Evolutionary conservation across 257 asterid species (phyloP).

Genomic region (Nicotiana paniculata): DNA sequence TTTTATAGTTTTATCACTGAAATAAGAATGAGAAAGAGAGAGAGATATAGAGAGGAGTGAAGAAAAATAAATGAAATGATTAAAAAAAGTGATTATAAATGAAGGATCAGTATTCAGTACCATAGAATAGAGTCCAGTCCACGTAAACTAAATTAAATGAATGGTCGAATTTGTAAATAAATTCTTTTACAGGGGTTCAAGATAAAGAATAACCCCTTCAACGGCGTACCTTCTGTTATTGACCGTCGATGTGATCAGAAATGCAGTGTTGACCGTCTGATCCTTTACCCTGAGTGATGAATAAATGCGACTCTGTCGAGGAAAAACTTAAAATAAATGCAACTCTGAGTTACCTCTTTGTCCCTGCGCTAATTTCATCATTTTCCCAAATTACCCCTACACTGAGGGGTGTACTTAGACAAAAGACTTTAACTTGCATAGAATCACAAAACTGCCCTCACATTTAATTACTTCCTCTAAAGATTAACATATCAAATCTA

Average conservation of each 20-base stretch:
- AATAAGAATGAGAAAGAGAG: neutral
- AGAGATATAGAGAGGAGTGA: neutral
- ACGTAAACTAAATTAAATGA: neutral
- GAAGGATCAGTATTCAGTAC: neutral
- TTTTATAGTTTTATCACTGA: neutral
- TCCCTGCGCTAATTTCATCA: conserved; percentile 17
- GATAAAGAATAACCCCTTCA: neutral
- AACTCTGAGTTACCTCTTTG: conserved; percentile 39
- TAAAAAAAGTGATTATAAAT: neutral
- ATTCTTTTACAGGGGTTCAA: neutral
- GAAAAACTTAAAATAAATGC: conserved; percentile 17
- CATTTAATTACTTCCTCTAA: neutral
- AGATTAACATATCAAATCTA: neutral
- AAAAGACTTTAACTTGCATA: neutral
- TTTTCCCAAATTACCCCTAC: conserved; percentile 11
- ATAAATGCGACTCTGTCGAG: conserved; percentile 21
- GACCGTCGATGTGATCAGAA: conserved; percentile 11
- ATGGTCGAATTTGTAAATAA: conserved; percentile 7
- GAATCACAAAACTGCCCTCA: neutral
- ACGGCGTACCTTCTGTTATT: neutral
- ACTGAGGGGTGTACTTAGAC: neutral
- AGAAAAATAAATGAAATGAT: neutral
- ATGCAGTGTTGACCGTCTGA: conserved; percentile 24
- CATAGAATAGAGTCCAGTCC: neutral
- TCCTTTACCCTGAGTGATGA: conserved; percentile 24